A percentile compares a stretch with the other conserved stretches of the same genome.
These are phyloP conservation scores for Collybiopsis confluens DNA, from an alignment of 768 basidiomycete genomes.

Conservation along the genomic window DNA sequence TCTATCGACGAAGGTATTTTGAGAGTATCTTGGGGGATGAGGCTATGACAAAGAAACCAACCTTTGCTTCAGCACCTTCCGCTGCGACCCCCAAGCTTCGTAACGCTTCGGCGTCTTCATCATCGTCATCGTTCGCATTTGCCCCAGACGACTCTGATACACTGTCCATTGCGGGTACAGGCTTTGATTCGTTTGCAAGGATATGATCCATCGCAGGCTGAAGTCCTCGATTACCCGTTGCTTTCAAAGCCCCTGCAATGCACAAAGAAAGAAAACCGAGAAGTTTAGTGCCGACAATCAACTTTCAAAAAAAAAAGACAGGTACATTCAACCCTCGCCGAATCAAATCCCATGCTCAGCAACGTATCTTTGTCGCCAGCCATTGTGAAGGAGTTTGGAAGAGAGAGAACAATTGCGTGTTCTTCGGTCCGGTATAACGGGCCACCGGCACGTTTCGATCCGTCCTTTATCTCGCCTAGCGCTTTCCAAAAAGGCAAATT, in stretches of 20 bases:
- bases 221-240: conserved; percentile 77
- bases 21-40: no score
- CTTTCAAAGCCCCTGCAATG: conserved; percentile 78
- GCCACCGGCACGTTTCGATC: background rate
- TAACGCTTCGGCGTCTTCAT: conserved; percentile 68
- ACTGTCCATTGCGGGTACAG: conserved; percentile 60
- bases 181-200: conserved; percentile 71
- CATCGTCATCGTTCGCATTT: conserved; percentile 56
- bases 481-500: no score
- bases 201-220: conserved; percentile 92
- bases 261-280: background rate
- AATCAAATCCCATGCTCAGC: conserved; percentile 83
- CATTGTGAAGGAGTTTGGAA: conserved; percentile 26
- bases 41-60: no score
- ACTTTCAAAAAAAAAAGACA: no score
- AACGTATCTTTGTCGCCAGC: conserved; percentile 70
- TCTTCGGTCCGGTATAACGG: background rate
- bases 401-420: no score
- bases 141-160: conserved; percentile 31
- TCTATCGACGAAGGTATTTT: conserved; percentile 41
- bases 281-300: no score
- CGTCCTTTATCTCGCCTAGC: no score
- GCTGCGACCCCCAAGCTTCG: conserved; percentile 41
- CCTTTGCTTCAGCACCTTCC: conserved; percentile 60
- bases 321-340: conserved; percentile 80